Percentiles rank a stretch among this genome's conserved stretches.
These are phyloP conservation scores for Saturnispora bothae DNA, from an alignment of 805 yeast genomes.

Conservation along the genomic window DNA sequence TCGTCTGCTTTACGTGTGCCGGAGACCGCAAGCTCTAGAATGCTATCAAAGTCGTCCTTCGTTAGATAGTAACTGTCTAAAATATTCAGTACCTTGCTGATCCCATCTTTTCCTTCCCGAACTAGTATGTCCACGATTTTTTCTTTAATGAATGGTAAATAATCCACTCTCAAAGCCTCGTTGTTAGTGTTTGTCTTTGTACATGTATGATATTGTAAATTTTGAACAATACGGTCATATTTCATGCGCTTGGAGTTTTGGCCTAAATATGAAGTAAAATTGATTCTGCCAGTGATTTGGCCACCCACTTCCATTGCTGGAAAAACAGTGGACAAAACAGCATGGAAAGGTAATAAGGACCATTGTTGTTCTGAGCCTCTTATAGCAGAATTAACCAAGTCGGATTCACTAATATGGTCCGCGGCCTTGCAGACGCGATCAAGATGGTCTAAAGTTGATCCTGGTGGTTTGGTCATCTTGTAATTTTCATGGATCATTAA, in stretches of 20 bases:
- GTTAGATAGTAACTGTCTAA: constrained; percentile 84
- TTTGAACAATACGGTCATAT: constrained; percentile 69
- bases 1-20: constrained; percentile 30
- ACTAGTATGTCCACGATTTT: constrained; percentile 51
- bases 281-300: constrained; percentile 52
- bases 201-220: constrained; percentile 78
- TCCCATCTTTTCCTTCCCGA: constrained; percentile 47
- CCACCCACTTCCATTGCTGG: constrained; percentile 77
- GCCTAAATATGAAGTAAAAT: constrained; percentile 82
- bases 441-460: constrained; percentile 41
- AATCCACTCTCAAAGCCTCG: constrained; percentile 62
- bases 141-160: constrained; percentile 54
- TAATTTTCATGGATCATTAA: constrained; percentile 95
- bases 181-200: constrained; percentile 70
- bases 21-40: constrained; percentile 79
- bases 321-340: constrained; percentile 69
- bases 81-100: constrained; percentile 50
- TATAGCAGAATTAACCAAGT: constrained; percentile 68
- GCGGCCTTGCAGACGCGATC: constrained; percentile 68
- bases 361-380: constrained; percentile 90
- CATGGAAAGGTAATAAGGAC: constrained; percentile 89
- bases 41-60: constrained; percentile 83
- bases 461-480: constrained; percentile 49
- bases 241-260: constrained; percentile 80
- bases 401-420: constrained; percentile 76